These are phyloP conservation scores for Coprinellus aureogranulatus DNA, from an alignment of 768 basidiomycete genomes.

Conservation along the genomic window DNA sequence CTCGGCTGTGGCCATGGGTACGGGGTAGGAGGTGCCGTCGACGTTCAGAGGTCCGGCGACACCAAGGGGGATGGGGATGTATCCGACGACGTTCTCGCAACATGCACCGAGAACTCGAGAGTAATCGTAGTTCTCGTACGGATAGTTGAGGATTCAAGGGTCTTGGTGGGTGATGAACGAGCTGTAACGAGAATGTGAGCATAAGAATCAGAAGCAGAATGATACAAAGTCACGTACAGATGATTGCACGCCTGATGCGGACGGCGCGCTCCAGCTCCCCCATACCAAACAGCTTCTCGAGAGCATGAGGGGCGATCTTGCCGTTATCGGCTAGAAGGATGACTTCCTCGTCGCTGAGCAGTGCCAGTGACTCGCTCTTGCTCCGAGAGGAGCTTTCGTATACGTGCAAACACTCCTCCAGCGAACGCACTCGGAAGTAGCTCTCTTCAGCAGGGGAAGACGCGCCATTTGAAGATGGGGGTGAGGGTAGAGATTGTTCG, in stretches of 20 bases:
- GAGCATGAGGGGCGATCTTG: constrained; percentile 90
- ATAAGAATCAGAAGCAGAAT: background rate
- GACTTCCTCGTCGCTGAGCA: constrained; percentile 89
- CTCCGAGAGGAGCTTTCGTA: background rate
- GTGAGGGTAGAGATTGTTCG: background rate
- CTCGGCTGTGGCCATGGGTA: constrained; percentile 99
- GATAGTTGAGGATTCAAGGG: constrained; percentile 83
- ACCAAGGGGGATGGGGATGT: constrained; percentile 93
- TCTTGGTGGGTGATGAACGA: constrained; percentile 78
- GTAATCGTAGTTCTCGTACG: constrained; percentile 89
- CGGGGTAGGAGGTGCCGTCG: constrained; percentile 79
- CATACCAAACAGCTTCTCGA: constrained; percentile 84
- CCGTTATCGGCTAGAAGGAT: constrained; percentile 85
- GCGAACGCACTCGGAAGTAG: background rate
- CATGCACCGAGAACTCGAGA: constrained; percentile 92
- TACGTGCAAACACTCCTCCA: constrained; percentile 43
- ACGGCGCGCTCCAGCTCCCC: constrained; percentile 82
- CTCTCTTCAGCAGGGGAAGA: background rate
- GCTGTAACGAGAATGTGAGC: background rate
- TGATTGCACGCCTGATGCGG: constrained; percentile 76
- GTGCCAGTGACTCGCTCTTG: constrained; percentile 45
- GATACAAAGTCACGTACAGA: constrained; percentile 48
- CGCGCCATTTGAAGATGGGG: background rate
- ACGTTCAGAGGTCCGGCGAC: constrained; percentile 87
- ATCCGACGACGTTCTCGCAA: constrained; percentile 98